Percentiles rank a stretch among this genome's conserved stretches.
Conservation (phyloP, 805 yeast genomes). For the Yarrowia deformans region DNA sequence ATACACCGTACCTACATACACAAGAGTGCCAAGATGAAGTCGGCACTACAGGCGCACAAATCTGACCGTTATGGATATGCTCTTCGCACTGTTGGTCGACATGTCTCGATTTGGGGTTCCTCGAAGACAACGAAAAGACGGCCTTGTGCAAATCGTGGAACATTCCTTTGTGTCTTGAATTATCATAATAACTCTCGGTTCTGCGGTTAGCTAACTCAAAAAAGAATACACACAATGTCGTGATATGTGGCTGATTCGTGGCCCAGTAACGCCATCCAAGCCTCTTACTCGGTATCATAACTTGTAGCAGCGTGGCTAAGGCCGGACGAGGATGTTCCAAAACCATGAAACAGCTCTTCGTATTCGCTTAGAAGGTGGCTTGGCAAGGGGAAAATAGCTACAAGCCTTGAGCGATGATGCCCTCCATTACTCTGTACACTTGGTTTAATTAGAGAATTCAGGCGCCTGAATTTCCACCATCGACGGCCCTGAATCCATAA, state of each 20-base stretch:
- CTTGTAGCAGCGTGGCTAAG: neutral
- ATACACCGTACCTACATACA: conserved; percentile 8
- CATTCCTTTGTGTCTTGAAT: neutral
- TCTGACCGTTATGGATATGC: no score
- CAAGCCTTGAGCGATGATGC: neutral
- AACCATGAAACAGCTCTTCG: neutral
- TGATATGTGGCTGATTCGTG: conserved; percentile 21
- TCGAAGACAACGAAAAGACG: neutral
- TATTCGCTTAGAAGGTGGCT: neutral
- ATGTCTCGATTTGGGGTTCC: no score
- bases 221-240: conserved; percentile 10
- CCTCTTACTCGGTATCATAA: no score
- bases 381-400: neutral
- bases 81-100: no score
- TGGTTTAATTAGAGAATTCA: no score
- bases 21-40: neutral
- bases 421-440: no score
- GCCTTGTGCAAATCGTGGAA: neutral
- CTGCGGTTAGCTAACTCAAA: neutral
- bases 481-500: neutral
- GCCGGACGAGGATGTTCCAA: neutral
- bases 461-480: neutral
- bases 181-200: conserved; percentile 1
- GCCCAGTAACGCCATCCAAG: conserved; percentile 13
- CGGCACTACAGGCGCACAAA: neutral